Evolutionary conservation across 805 yeast genomes (phyloP).

Genomic region (Candida silvicultrix): DNA sequence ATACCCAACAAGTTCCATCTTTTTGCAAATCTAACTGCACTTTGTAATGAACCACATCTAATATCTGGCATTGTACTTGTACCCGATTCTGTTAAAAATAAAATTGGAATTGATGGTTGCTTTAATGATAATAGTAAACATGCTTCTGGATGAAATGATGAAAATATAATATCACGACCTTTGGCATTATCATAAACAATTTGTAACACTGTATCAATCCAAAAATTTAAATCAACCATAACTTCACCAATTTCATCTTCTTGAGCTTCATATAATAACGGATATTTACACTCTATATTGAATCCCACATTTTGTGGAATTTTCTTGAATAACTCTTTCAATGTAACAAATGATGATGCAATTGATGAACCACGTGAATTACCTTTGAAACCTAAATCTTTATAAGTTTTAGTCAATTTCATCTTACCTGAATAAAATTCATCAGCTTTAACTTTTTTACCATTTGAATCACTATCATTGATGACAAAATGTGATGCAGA

Average conservation of each 20-base stretch:
- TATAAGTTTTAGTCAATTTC: slow-evolving; percentile 86
- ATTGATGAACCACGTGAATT: slow-evolving; percentile 83
- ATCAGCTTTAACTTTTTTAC: slow-evolving; percentile 2
- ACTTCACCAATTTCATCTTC: slow-evolving; percentile 82
- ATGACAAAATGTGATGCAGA: slow-evolving; percentile 13
- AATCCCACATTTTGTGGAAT: slow-evolving; percentile 84
- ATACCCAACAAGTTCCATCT: slow-evolving; percentile 90
- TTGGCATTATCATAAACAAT: slow-evolving; percentile 71
- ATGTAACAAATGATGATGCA: slow-evolving; percentile 87
- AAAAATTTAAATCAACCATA: slow-evolving; percentile 75
- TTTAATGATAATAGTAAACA: slow-evolving; percentile 81
- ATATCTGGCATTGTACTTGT: slow-evolving; percentile 82
- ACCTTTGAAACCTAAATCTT: slow-evolving; percentile 84
- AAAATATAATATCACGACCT: slow-evolving; percentile 82
- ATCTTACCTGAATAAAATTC: slow-evolving; percentile 45
- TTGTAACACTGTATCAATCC: slow-evolving; percentile 82
- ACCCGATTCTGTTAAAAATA: slow-evolving; percentile 87
- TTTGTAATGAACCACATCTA: slow-evolving; percentile 81
- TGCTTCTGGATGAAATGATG: slow-evolving; percentile 92
- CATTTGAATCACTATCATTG: not conserved
- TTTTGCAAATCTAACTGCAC: slow-evolving; percentile 84
- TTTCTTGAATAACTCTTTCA: slow-evolving; percentile 75
- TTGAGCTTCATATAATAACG: slow-evolving; percentile 91
- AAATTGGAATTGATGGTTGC: slow-evolving; percentile 89
- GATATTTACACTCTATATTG: slow-evolving; percentile 91